Base-by-base conservation (phyloP, 1,139 yeast species). In the Sugiyamaella grinbergsii region DNA sequence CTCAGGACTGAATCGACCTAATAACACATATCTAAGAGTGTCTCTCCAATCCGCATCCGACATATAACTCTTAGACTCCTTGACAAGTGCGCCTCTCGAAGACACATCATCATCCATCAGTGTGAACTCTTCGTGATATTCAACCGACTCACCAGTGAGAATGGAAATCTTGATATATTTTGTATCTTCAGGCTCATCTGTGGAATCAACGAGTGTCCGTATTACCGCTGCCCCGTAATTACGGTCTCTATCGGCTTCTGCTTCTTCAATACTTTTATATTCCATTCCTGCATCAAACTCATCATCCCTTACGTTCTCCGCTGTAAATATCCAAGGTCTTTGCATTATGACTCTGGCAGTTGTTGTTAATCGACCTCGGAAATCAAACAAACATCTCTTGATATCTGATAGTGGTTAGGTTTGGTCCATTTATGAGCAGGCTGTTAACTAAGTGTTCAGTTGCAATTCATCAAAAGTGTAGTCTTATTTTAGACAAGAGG, bases 11-110 rank as follows among this genome's bases (percentile, higher is more conserved):
- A 22, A 18, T 8, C 11, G 34, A n/a, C 59, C 59, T 5, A 53
- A 42, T 5, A 56, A 38, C 4, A 56, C 34, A 18, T 31, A 51
- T 22, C 37, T 32, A 26, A 56, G 24, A 10, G 50, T 24, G n/a
- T 38, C 31, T 5, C n/a, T 22, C 56, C 55, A 52, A 31, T 50
- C 47, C 18, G 28, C 33, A 10, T 45, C 53, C 5, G 22, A 31
- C 47, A 50, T 44, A 24, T 32, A 38, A 36, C 40, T 40, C 19
- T 46, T 50, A n/a, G 47, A 11, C 10, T 46, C 47, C 18, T 46
- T 46, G 28, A 31, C 13, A 2, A 42, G 23, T 11, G 28, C 40
- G 10, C 32, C 41, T n/a, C 20, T 33, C 7, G 39, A 19, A 7
- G 39, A 24, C 2, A 28, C n/a, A 15, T 23, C 34, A 24, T n/a